Conservation (phyloP, 1,284 basidiomycete species). For the Ustilago shanxiensis region DNA sequence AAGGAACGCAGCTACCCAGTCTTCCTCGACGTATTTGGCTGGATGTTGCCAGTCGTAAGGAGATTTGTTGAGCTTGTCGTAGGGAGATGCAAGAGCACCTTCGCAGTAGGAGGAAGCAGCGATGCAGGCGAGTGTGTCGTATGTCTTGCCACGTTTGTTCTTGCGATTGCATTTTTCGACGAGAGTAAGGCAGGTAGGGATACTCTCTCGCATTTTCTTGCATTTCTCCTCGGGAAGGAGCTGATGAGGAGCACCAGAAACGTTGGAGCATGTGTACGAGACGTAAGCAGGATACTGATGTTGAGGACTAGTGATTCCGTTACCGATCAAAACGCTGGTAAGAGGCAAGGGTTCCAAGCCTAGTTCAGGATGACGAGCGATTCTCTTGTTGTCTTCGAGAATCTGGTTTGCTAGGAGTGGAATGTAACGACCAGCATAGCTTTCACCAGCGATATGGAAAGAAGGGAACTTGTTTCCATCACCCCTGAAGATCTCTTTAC, state of each 20-base stretch:
- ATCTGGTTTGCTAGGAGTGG: slow-evolving; percentile 64
- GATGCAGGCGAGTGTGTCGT: slow-evolving; percentile 59
- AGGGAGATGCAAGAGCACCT: slow-evolving; percentile 54
- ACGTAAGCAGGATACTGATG: slow-evolving; percentile 65
- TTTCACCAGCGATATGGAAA: slow-evolving; percentile 68
- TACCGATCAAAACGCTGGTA: slow-evolving; percentile 65
- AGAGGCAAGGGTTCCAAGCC: slow-evolving; percentile 63
- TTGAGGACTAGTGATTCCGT: slow-evolving; percentile 66
- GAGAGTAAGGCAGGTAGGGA: slow-evolving; percentile 57
- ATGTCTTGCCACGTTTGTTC: slow-evolving; percentile 34
- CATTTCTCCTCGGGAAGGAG: slow-evolving; percentile 58
- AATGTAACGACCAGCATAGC: slow-evolving; percentile 66
- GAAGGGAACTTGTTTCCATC: slow-evolving; percentile 24
- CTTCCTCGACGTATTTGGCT: slow-evolving; percentile 62
- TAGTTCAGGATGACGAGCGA: slow-evolving; percentile 54
- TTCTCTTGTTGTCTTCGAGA: slow-evolving; percentile 62
- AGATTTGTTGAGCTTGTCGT: slow-evolving; percentile 54
- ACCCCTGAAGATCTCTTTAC: slow-evolving; percentile 44
- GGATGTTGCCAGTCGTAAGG: slow-evolving; percentile 65
- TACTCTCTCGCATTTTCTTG: slow-evolving; percentile 48
- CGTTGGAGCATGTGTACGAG: slow-evolving; percentile 64
- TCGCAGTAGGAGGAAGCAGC: slow-evolving; percentile 62
- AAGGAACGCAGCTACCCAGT: slow-evolving; percentile 63
- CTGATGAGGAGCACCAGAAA: slow-evolving; percentile 47
- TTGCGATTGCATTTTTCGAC: slow-evolving; percentile 65